These are phyloP conservation scores for Yarrowia hollandica DNA, from an alignment of 805 yeast species.

Conservation along the genomic window DNA sequence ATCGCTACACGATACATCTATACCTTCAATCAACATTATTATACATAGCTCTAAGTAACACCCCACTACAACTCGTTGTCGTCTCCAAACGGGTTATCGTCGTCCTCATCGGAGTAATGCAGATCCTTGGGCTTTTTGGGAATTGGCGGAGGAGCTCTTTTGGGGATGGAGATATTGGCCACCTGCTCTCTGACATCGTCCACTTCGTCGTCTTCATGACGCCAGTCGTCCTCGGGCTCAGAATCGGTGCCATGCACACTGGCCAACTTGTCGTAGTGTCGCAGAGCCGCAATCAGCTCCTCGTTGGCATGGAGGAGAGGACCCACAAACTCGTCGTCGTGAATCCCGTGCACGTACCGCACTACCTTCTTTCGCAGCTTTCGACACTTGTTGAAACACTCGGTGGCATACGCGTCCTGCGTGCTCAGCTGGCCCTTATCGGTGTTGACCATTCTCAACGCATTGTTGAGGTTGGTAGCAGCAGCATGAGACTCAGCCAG, in stretches of 20 bases:
- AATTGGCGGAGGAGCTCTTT: constrained; percentile 33
- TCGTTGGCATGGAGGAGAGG: constrained; percentile 86
- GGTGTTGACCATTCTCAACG: constrained; percentile 49
- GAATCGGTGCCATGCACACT: constrained; percentile 46
- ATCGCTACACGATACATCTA: no score
- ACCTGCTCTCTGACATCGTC: constrained; percentile 39
- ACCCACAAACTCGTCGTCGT: constrained; percentile 86
- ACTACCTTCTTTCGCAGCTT: constrained; percentile 73
- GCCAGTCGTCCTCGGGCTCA: constrained; percentile 45
- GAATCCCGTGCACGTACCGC: constrained; percentile 78
- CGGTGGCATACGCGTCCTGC: constrained; percentile 61
- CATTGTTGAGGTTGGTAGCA: constrained; percentile 67
- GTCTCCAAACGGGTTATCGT: constrained; percentile 56
- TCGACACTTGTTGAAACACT: constrained; percentile 72
- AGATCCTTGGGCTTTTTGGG: constrained; percentile 29
- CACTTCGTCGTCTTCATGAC: background rate
- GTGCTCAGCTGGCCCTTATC: constrained; percentile 52
- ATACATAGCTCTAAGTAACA: no score
- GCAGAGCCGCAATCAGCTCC: constrained; percentile 73
- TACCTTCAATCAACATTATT: background rate
- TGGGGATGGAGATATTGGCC: constrained; percentile 11
- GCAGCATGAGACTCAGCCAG: constrained; percentile 76
- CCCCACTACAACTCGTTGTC: constrained; percentile 37
- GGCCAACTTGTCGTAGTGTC: constrained; percentile 62
- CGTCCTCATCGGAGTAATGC: constrained; percentile 38